Evolutionary conservation across 257 asterid species (phyloP), one percentile per base, ranked within the genome.

Genomic region (Ophiorrhiza pumila): DNA sequence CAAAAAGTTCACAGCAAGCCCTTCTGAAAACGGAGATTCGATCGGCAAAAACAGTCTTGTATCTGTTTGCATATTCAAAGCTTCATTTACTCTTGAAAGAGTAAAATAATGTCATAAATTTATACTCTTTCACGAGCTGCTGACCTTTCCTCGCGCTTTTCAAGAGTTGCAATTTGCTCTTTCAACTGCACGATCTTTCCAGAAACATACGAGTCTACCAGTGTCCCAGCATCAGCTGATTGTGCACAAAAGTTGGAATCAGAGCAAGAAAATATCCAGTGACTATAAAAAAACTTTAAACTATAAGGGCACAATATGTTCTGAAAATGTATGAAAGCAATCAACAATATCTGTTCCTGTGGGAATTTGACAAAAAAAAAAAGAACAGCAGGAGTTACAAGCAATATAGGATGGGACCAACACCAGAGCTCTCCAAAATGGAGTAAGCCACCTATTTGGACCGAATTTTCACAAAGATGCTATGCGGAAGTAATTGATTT

Each of bases 1-100:
- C 99, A 78, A 94, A 94, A 73, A 91, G 97, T 76, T 90, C 99
- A 80, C 97, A 91, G 87, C 99, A 94, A 31, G 99, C 99, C 80
- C 96, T 89, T 83, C 99, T 85, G 80, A 94, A 94, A 72, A 94
- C 99, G 68, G 99, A 91, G 74, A 94, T 94, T 84, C 96, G 81
- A 78, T 94, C 99, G 2, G 97, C 97, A 83, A 94, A 94, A 71
- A 91, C 99, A 37, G 96, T 83, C 90, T 87, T 91, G 88, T 94
- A 91, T 80, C 99, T 94, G 93, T 76, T 81, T 68, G 69, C 47
- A 76, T 59, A 55, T 62, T 55, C 55, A 71, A 72, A 70, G 42
- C 42, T 74, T 83, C 79, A 79, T 52, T 52, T 66, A 83, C 77
- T 80, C 65, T 65, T 53, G 77, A 67, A 43, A 68, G 73, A 84